Evolutionary conservation across 768 basidiomycete genomes (phyloP).

Genomic region (Terana coerulea): DNA sequence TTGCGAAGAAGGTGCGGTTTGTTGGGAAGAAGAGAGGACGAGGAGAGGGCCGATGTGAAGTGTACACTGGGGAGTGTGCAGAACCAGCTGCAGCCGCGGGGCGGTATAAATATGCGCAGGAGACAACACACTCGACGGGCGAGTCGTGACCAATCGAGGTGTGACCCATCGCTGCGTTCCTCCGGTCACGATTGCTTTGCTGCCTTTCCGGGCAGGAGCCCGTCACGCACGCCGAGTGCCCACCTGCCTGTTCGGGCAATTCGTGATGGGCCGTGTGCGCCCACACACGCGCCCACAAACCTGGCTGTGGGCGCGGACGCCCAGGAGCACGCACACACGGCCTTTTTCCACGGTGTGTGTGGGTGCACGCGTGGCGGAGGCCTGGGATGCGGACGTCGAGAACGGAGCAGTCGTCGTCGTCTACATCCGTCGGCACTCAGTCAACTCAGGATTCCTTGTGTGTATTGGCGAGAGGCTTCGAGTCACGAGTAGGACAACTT

Average conservation of each 20-base stretch:
- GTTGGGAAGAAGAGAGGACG: background rate
- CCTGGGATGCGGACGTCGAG: background rate
- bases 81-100: background rate
- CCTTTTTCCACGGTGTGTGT: background rate
- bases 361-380: background rate
- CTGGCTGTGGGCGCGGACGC: background rate
- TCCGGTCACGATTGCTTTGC: constrained; percentile 6
- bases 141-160: background rate
- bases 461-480: too few relatives aligned
- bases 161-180: background rate
- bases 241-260: background rate
- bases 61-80: background rate
- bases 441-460: too few relatives aligned
- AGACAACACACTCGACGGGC: background rate
- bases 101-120: background rate
- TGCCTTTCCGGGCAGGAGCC: background rate
- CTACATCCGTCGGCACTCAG: too few relatives aligned
- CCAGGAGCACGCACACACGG: background rate
- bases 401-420: too few relatives aligned
- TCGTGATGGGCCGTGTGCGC: background rate
- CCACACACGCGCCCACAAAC: background rate
- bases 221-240: constrained; percentile 1
- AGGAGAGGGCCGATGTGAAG: background rate
- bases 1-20: background rate
- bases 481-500: too few relatives aligned